Base-by-base conservation (phyloP, 805 yeast genomes). In the Saccharomycopsis babjevae region DNA sequence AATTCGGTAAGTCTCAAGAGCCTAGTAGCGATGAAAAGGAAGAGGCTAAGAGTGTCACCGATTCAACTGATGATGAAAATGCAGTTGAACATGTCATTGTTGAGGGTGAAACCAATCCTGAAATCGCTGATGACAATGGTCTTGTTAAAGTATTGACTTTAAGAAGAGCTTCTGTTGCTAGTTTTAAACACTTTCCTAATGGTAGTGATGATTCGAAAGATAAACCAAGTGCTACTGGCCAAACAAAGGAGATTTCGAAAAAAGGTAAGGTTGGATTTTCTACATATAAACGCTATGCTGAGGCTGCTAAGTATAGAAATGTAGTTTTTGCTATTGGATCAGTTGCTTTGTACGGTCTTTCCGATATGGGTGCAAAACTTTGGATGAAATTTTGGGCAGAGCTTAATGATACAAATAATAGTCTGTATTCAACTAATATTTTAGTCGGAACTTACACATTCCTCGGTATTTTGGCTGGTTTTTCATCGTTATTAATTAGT, bases 321-420 rank as follows among this genome's bases (percentile, higher is more conserved):
- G 79, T 79, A 30, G n/a, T 70, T n/a, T 58, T 75, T 1, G 70
- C 76, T 57, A 66, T 83, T 64, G 66, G 71, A 54, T 63, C 71
- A 50, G 64, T 77, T 68, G 66, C 76, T 66, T 34, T 72, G 38
- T 65, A 73, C 3, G 75, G 77, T 18, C 70, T 79, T 15, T 68
- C 72, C 56, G 71, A 72, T 20, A 66, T 76, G 25, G 72, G 74
- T 8, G 81, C 82, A 55, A 83, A 80, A 68, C 82, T 82, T 68
- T 84, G 89, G 85, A 74, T 86, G 66, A 85, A 85, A 65, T 74
- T 78, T 63, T 86, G 92, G 92, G 81, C 90, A 1, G 89, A 85
- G 66, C 65, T 68, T 39, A 80, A 80, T 65, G 70, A 74, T 8
- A 73, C 75, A 46, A 73, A 73, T 38, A 67, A 69, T 25, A 16